Evolutionary conservation across 257 asterid species (phyloP).

Genomic region (Fraxinus cuspidata): DNA sequence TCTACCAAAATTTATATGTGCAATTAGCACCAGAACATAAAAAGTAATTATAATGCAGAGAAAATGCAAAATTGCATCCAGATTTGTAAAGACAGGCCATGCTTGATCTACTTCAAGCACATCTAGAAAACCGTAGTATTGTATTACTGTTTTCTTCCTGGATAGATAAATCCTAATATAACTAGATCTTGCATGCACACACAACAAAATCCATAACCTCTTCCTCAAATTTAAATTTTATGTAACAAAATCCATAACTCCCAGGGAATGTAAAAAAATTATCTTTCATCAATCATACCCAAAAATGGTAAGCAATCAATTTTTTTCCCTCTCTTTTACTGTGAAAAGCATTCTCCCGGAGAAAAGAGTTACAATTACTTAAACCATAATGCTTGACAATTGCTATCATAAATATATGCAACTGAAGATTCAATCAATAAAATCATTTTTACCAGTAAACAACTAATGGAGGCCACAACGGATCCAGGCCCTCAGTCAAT

Average conservation of each 20-base stretch:
- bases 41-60: not conserved
- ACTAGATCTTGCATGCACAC: not conserved
- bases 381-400: not conserved
- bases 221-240: not conserved
- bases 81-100: slow-evolving; percentile 8
- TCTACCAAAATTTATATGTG: not conserved
- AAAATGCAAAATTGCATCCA: not conserved
- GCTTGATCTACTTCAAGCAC: not conserved
- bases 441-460: not conserved
- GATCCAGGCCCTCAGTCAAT: not conserved
- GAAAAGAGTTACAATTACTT: not conserved
- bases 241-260: not conserved
- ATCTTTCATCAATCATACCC: not conserved
- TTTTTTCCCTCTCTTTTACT: no score
- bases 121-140: not conserved
- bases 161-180: not conserved
- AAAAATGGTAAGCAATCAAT: not conserved
- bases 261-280: not conserved
- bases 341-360: no score
- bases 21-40: not conserved
- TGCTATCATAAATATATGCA: not conserved
- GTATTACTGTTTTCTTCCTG: not conserved
- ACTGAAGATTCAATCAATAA: not conserved
- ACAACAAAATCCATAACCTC: not conserved
- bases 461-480: not conserved